Evolutionary conservation across 2,329 filamentous ascomycete species (phyloP), one percentile per base, ranked within the genome.

Genomic region (Fusarium bactridioides): DNA sequence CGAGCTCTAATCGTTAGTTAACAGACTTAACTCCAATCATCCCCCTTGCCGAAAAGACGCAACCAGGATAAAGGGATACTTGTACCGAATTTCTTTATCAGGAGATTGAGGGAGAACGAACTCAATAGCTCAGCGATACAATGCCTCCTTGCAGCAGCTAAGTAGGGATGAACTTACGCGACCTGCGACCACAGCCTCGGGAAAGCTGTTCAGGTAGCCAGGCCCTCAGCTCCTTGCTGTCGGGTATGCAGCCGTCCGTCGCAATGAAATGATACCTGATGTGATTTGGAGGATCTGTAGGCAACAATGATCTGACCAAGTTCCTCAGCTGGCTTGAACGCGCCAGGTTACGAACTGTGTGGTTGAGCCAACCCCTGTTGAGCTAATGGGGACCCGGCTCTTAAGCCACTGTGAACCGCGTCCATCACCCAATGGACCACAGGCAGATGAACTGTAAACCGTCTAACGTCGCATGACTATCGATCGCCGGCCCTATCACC

Each of bases 241-340:
- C 63, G 63, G 73, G 69, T 73, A 74, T 77, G 75, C 70, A 76
- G 62, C 64, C 60, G 75, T 61, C 75, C 75, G 68, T 55, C 54
- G 51, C 33, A 44, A 61, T 64, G 29, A 40, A 45, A 48, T 62
- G 25, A 47, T 38, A 70, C 35, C 47, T 61, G 53, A 54, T 50
- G 25, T 43, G 18, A 44, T 56, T 54, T 38, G 54, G 37, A 59
- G 27, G 27, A 45, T 41, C 40, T 31, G 48, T 38, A 57, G 41
- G 40, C 51, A 56, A 61, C 43, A 61, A 59, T 73, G 67, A 48
- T 56, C 55, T 57, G 66, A 64, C 54, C 47, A 35, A 29, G 31
- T 58, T 44, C 25, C 40, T 70, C 55, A 45, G 56, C 56, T 70
- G 50, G 37, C 38, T 61, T 45, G 35, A 51, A 31, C 41, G 43